Percentiles rank a stretch among this genome's conserved stretches.
Evolutionary conservation across 2,329 filamentous ascomycete genomes (phyloP).

Genomic region (Ascochyta rabiei): DNA sequence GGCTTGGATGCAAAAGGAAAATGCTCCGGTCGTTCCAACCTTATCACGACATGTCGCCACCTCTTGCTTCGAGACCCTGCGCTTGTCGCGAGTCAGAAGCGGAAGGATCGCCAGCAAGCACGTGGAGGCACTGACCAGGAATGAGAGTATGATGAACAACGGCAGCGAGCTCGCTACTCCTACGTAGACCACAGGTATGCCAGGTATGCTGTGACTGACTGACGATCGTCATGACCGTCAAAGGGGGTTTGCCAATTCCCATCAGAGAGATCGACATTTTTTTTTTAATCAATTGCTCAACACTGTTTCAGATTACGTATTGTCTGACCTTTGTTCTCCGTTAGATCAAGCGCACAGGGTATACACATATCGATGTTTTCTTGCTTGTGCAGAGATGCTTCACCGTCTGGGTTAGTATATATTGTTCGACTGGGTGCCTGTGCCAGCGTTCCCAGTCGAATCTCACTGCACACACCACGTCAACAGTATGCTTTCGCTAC

Average conservation of each 20-base stretch:
- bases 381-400: background rate
- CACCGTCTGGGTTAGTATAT: background rate
- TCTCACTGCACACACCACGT: background rate
- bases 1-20: constrained; percentile 1
- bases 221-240: constrained; percentile 8
- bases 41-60: constrained; percentile 17
- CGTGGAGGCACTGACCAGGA: constrained; percentile 16
- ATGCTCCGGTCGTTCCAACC: constrained; percentile 13
- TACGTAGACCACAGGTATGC: background rate
- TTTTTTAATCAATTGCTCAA: background rate
- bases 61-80: constrained; percentile 10
- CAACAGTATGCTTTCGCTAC: background rate
- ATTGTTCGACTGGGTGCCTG: background rate
- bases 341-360: too few relatives aligned
- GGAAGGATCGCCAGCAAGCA: constrained; percentile 16
- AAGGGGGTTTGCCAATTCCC: background rate
- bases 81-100: constrained; percentile 9
- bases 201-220: background rate
- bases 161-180: background rate
- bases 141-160: background rate
- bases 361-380: background rate
- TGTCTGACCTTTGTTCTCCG: background rate
- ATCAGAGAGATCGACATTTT: background rate
- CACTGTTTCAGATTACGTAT: background rate
- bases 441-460: background rate